These are phyloP conservation scores for Mortierella sp. DNA, from an alignment of 371 early-diverging fungal species.

Conservation along the genomic window DNA sequence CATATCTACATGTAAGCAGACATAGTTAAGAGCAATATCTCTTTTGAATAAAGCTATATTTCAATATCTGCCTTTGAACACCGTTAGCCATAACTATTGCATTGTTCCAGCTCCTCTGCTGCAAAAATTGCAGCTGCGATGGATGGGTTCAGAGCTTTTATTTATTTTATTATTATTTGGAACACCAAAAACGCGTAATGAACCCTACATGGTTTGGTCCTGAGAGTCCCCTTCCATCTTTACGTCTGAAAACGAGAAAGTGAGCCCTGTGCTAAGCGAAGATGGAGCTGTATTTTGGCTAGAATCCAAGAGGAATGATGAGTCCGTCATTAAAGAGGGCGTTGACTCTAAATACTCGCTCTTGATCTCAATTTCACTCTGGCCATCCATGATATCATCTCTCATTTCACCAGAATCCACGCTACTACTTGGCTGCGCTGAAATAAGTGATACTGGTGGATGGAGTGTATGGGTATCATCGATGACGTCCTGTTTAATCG, in stretches of 20 bases:
- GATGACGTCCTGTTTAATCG: constrained; percentile 5
- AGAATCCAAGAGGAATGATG: constrained; percentile 17
- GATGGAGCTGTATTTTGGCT: constrained; percentile 3
- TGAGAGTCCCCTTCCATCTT: constrained; percentile 27
- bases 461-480: background rate
- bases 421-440: background rate
- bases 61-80: no score
- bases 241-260: constrained; percentile 10
- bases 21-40: no score
- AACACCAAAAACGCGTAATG: background rate
- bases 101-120: no score
- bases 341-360: background rate
- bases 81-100: no score
- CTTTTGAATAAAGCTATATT: no score
- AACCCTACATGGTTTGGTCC: constrained; percentile 6
- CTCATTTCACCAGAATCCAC: background rate
- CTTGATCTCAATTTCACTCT: constrained; percentile 10
- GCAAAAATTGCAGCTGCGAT: no score
- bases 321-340: constrained; percentile 20
- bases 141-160: no score
- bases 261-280: constrained; percentile 15
- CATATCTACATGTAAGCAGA: no score
- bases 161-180: no score
- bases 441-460: background rate
- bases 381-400: background rate